Conservation (phyloP, 2,329 filamentous ascomycete genomes). For the Epichloe hybrida region DNA sequence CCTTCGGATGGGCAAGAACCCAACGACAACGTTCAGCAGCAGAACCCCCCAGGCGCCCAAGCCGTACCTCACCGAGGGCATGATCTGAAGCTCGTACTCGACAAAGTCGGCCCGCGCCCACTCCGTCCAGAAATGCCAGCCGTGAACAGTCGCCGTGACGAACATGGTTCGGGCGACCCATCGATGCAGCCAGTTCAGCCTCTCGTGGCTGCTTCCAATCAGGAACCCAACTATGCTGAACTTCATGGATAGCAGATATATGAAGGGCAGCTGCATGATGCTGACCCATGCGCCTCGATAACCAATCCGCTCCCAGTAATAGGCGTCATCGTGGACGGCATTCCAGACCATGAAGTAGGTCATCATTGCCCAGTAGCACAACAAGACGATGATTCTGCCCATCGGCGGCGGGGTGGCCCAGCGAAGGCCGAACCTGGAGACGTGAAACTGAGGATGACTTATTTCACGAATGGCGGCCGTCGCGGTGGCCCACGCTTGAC, state of each 20-base stretch:
- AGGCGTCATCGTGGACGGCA: constrained; percentile 36
- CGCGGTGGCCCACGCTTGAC: constrained; percentile 43
- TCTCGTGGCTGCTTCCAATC: constrained; percentile 51
- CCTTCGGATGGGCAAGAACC: constrained; percentile 49
- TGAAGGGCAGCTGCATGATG: constrained; percentile 48
- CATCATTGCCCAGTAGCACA: constrained; percentile 45
- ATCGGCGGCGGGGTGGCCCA: constrained; percentile 47
- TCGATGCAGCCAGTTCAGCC: constrained; percentile 59
- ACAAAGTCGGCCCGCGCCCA: constrained; percentile 50
- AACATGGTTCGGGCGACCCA: constrained; percentile 60
- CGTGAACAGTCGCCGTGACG: constrained; percentile 53
- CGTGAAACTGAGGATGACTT: constrained; percentile 40
- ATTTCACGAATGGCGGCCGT: constrained; percentile 44
- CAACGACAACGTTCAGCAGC: constrained; percentile 51
- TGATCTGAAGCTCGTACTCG: constrained; percentile 41
- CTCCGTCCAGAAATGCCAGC: constrained; percentile 53
- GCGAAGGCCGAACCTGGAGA: constrained; percentile 30
- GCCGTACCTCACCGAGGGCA: constrained; percentile 54
- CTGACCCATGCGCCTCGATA: constrained; percentile 57
- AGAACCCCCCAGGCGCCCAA: constrained; percentile 53
- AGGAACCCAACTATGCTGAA: constrained; percentile 45
- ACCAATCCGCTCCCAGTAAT: constrained; percentile 51
- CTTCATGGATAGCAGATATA: constrained; percentile 49
- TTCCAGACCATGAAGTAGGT: constrained; percentile 41
- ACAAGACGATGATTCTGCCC: constrained; percentile 39